Base-by-base conservation (phyloP, 1,284 basidiomycete species). In the Tremellales sp. region DNA sequence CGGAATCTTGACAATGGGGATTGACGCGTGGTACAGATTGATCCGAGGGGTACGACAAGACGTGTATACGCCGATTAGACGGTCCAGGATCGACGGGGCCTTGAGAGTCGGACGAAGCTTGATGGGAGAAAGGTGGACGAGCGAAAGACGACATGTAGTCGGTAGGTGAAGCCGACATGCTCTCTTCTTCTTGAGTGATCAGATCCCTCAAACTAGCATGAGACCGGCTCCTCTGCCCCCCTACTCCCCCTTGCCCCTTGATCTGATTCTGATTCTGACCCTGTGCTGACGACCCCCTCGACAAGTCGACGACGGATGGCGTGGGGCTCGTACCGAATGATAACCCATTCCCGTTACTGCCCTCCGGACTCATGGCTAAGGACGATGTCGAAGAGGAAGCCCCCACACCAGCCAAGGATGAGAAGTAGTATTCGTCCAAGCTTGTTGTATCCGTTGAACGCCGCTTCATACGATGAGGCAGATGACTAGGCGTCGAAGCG, bases 401-500 rank as follows among this genome's bases (percentile, higher is more conserved):
- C n/a, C 67, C 65, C 19, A 54, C 56, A n/a, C 68, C 70, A 8
- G 70, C 68, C 13, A 58, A 51, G 6, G 55, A 55, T 4, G 65
- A 69, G 60, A 36, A 36, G 19, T 61, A 72, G 55, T 72, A 72
- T 48, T 72, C 68, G 50, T 68, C 68, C 7, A 70, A 52, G 10
- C 61, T 64, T 7, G 65, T 62, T 2, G 64, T 56, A 17, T 64
- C 33, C 19, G 33, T 68, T 11, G 69, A 68, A 35, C 57, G 52
- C 3, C 69, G 57, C 26, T 56, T 46, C 22, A 54, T 48, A 11
- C 41, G 10, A 17, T 45, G 42, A 15, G 56, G 58, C 36, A 44
- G 57, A 4, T 43, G 31, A 22, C 40, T 36, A 12, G 52, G 54
- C 13, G 55, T 56, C 27, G 45, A 25, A 25, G 49, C 48, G 17